Conservation (phyloP, 2,329 filamentous ascomycete genomes). For the Pyricularia sp. region DNA sequence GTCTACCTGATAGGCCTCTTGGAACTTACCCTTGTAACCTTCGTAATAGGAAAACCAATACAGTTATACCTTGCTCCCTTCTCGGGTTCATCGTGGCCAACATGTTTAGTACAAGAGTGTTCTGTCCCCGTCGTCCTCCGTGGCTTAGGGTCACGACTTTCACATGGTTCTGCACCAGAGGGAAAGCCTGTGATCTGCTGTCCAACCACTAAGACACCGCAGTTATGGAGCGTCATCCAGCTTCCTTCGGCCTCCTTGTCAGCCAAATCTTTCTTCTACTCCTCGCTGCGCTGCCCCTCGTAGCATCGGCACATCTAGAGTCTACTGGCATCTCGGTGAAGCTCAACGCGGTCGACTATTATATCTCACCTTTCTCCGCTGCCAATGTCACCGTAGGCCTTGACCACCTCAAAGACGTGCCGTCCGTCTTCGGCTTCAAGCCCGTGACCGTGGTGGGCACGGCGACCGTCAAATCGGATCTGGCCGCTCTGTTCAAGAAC, state of each 20-base stretch:
- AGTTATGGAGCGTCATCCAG: not conserved
- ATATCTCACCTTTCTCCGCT: slow-evolving; percentile 19
- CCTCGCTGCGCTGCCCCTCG: not conserved
- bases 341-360: slow-evolving; percentile 19
- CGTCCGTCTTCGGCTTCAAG: slow-evolving; percentile 17
- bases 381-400: slow-evolving; percentile 13
- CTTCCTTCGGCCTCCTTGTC: not conserved
- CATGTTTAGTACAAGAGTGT: not conserved
- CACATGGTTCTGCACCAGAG: not conserved
- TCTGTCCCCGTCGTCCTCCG: not conserved
- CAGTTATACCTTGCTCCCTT: not conserved
- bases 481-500: slow-evolving; percentile 15
- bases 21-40: too few relatives aligned
- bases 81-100: not conserved
- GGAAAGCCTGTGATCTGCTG: not conserved
- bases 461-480: slow-evolving; percentile 8
- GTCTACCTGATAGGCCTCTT: too few relatives aligned
- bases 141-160: not conserved
- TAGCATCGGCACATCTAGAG: slow-evolving; percentile 10
- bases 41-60: not conserved
- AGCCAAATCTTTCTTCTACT: not conserved
- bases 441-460: slow-evolving; percentile 21
- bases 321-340: slow-evolving; percentile 18
- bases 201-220: not conserved
- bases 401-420: slow-evolving; percentile 8